Base-by-base conservation (phyloP, 1,139 yeast species). In the Lodderomyces pseudojiufengensis region DNA sequence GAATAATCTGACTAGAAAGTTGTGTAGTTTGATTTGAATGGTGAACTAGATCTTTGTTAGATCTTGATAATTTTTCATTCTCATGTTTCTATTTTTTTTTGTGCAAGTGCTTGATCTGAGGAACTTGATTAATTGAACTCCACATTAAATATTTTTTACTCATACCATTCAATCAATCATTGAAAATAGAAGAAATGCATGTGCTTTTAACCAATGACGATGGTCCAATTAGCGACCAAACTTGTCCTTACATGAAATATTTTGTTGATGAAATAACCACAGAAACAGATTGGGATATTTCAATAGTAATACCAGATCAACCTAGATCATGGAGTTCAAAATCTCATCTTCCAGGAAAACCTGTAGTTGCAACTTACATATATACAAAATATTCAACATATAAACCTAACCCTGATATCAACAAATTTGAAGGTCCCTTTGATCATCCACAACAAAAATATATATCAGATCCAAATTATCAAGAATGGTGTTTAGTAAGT, bases 251-350 rank as follows among this genome's bases (percentile, higher is more conserved):
- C 59, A 73, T 92, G 45, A 83, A 85, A 52, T 83, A 78, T 48
- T 71, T 92, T 35, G 90, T 86, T 9, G 83, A 83, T 45, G 86
- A 86, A 37, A 71, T 92, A 38, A 57, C 57, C 30, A 55, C 68
- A 29, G 52, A 68, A 38, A 84, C 95, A 10, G 79, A 84, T 52
- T 92, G 97, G 97, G 77, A 84, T 27, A 61, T 92, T 22, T 82
- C 92, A 11, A 79, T 92, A 20, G 90, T 83, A 22, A 82, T 92
- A 4, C 97, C 97, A 10, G 71, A 79, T 46, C 78, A 76, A 38
- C 86, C 80, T 50, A 51, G 95, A 49, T 88, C 97, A 9, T 92
- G 98, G 98, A 90, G 88, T 41, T 96, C 96, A 27, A 92, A 92
- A 58, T 97, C 98, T 9, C 97, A 90, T 62, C 80, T 90, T 55